Evolutionary conservation across 2,329 filamentous ascomycete species (phyloP), one percentile per base, ranked within the genome.

Genomic region (Penicillium sp.): DNA sequence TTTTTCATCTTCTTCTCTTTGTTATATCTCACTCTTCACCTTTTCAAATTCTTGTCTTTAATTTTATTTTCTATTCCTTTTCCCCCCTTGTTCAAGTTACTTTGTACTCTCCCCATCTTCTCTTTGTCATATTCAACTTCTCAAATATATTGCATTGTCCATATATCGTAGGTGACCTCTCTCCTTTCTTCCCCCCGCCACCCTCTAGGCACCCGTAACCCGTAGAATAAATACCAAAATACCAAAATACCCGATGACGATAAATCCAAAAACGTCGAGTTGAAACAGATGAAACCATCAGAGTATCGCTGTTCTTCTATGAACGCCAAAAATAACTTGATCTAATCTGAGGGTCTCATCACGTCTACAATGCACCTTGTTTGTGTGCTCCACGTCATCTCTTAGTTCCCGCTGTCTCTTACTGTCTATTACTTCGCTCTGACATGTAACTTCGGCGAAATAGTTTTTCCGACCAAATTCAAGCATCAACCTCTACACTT

Each of bases 321-420:
- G 77, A 80, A 66, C 64, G 52, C 50, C 60, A 57, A 75, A 52
- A 74, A 79, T 79, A 74, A 83, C 82, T 84, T 84, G 82, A 84
- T 84, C 82, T 84, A 84, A 84, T 84, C 82, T 82, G 82, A 84
- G 65, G 67, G 66, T 52, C 10, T 36, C 49, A 29, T 52, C 40
- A 31, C 16, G 27, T 34, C 3, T 15, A 52, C 33, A 53, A 53
- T 54, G 19, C 39, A 23, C 36, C 23, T 49, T 54, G 44, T 55
- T 40, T 54, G 31, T 6, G 25, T 25, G 13, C 51, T 16, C 19
- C 23, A 23, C 45, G 39, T 50, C 51, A 50, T 55, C 29, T 21
- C n/a, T 55, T 16, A 44, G 23, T 44, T 27, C 25, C 41, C 25
- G 23, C 10, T 11, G 23, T 11, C 23, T 21, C 16, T 50, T 39